These are phyloP conservation scores for Pseudonitzschia delicatissima DNA, from an alignment of 108 stramenopile species.

Conservation along the genomic window DNA sequence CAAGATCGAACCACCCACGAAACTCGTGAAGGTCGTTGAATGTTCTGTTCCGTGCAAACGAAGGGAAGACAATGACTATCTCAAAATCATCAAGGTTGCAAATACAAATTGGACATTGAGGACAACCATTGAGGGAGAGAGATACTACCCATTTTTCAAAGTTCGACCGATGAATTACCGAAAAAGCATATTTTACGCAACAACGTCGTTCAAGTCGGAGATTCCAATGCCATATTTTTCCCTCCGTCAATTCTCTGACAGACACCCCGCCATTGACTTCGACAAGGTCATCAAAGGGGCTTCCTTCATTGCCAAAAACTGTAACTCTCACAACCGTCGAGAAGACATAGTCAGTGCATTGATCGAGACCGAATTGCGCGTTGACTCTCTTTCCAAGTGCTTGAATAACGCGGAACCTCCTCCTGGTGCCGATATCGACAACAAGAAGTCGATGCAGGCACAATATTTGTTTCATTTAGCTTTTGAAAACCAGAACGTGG, in stretches of 20 bases:
- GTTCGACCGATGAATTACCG: conserved; percentile 19
- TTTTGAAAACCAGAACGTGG: conserved; percentile 30
- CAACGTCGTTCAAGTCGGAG: conserved; percentile 69
- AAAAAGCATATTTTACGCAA: conserved; percentile 49
- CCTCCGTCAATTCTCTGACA: conserved; percentile 44
- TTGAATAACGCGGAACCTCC: conserved; percentile 60
- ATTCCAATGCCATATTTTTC: conserved; percentile 68
- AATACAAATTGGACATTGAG: conserved; percentile 44
- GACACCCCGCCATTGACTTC: conserved; percentile 44
- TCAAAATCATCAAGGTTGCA: conserved; percentile 22
- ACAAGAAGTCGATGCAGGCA: too few relatives aligned
- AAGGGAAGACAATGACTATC: conserved; percentile 1
- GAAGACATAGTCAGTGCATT: conserved; percentile 50
- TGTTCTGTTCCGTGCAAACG: conserved; percentile 42
- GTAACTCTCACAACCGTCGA: conserved; percentile 47
- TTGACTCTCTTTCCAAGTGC: conserved; percentile 60
- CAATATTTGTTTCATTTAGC: conserved; percentile 62
- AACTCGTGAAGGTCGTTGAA: not conserved
- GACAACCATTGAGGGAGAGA: conserved; percentile 35
- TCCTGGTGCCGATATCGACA: conserved; percentile 26
- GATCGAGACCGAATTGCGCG: conserved; percentile 30
- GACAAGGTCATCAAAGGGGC: conserved; percentile 57
- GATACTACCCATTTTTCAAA: conserved; percentile 27
- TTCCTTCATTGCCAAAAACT: conserved; percentile 66
- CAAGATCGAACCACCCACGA: too few relatives aligned